Evolutionary conservation across 192 early-diverging fungal genomes (phyloP), one percentile per base, ranked within the genome.

Genomic region (Backusella australiensis): DNA sequence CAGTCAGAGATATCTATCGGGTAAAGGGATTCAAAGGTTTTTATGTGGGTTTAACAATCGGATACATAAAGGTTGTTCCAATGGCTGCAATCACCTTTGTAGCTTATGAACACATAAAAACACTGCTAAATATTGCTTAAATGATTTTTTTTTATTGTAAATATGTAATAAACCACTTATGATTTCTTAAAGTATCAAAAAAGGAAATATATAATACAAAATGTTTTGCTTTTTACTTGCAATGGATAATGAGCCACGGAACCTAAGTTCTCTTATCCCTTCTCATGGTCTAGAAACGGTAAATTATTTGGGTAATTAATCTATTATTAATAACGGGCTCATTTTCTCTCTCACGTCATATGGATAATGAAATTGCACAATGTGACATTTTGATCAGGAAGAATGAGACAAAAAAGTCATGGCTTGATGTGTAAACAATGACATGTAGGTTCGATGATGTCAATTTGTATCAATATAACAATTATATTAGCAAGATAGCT

Each of bases 21-120:
- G 79, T 80, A 41, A 86, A 86, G 26, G 96, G 96, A 29, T 81
- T 88, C 56, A 87, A 89, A 34, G 97, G 97, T 7, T 97, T 98
- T 82, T 99, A 92, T 89, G 95, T 99, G 14, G 97, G 97, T n/a
- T 85, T 99, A 59, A 95, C 91, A 34, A 99, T 99, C 81, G 97
- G 97, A 39, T 99, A 95, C 81, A 80, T 99, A 77, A 99, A 99
- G 81, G 93, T 99, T 3, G 89, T 90, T 34, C 97, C 97, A 0
- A 96, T 99, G 96, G 90, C 90, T 75, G 96, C 94, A 7, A 91
- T 96, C 21, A 90, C 89, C 21, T 98, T 98, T 83, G 92, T 90
- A 72, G 89, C 90, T 0, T 99, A 99, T 82, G 93, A 97, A 77
- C 80, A 80, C 68, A 90, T 91, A 91, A 96, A 95, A 83, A 49